Evolutionary conservation across 768 basidiomycete species (phyloP), one percentile per base, ranked within the genome.

Genomic region (Dioszegia hungarica): DNA sequence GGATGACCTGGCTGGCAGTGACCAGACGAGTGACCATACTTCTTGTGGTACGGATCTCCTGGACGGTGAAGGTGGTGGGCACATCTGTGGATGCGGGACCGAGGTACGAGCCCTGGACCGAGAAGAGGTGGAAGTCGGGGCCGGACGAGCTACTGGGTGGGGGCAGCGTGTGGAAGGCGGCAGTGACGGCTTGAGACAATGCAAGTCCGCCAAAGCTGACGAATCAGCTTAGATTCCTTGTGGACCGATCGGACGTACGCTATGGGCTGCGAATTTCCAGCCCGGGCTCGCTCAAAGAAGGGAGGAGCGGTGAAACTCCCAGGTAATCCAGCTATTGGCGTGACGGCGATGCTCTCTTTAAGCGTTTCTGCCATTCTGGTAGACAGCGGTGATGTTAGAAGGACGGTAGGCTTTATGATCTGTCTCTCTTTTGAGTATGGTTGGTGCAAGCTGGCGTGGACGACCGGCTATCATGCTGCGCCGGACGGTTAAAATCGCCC

Each of bases 21-120:
- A 63, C 61, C 12, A 59, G 33, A 27, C 61, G 27, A 1, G 61
- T 59, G 15, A 49, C 28, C 49, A 63, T 53, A 5, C 40, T 56
- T 24, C 58, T 27, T 22, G 61, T 63, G 2, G 52, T 56, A 2
- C 61, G 38, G 5, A 63, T 28, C 28, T 59, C 57, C 34, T 56
- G 41, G 17, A 59, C 57, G 2, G 25, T 31, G 45, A 63, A 63
- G 5, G 12, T 41, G 1, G 58, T 45, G 1, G 57, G 57, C 20
- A 55, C 22, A 3, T 59, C 48, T 8, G 61, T 63, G 37, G 52
- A 55, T n/a, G 57, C 34, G 15, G 61, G 61, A 14, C 51, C 52
- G 43, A 63, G 61, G 33, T 55, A 63, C 5, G 51, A 59, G 19
- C 61, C 61, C 12, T 59, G 57, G 10, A 55, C 53, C 19, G 61